These are phyloP conservation scores for Colletotrichum gloeosporioides DNA, from an alignment of 2,329 filamentous ascomycete genomes.

Conservation along the genomic window DNA sequence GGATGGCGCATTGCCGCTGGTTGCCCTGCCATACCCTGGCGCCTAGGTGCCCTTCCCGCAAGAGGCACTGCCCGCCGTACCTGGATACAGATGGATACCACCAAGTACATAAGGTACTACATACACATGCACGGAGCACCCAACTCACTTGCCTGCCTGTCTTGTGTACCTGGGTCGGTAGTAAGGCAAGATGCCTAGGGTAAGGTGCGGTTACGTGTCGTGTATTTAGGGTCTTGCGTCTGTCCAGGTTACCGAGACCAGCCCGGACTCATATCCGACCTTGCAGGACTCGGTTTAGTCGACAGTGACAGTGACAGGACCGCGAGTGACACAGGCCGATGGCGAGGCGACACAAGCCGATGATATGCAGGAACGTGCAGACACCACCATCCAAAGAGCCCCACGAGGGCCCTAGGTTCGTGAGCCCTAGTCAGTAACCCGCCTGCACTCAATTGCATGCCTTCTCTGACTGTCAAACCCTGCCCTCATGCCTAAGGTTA, in stretches of 20 bases:
- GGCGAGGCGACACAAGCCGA: neutral
- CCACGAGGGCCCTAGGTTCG: neutral
- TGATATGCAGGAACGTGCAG: slow-evolving; percentile 2
- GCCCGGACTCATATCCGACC: neutral
- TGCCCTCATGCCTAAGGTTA: neutral
- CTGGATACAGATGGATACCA: neutral
- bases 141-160: neutral
- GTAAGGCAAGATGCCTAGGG: neutral
- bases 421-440: neutral
- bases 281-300: neutral
- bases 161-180: neutral
- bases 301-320: neutral
- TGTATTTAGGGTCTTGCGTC: neutral
- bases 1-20: neutral
- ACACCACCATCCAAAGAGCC: neutral
- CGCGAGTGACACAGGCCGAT: neutral
- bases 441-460: neutral
- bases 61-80: neutral
- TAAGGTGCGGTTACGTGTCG: neutral
- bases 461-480: neutral
- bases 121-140: neutral
- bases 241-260: neutral
- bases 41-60: neutral
- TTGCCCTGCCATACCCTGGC: neutral
- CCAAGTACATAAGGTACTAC: neutral